Evolutionary conservation across 1,139 yeast species (phyloP).

Genomic region (Suzukiozyma palmioleophila): DNA sequence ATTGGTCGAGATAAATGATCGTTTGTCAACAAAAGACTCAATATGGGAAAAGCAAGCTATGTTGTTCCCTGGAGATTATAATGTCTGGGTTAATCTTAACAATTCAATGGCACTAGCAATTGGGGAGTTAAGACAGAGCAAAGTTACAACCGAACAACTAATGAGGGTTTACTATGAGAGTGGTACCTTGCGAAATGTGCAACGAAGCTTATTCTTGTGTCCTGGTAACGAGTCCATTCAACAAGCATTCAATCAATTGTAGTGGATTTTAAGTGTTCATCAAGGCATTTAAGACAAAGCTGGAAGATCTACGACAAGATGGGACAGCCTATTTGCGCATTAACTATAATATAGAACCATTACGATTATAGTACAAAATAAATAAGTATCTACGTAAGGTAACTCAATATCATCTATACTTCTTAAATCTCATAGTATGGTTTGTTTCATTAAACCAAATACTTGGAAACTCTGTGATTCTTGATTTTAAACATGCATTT

Average conservation of each 20-base stretch:
- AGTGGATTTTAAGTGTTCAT: too few species aligned
- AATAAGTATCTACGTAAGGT: too few species aligned
- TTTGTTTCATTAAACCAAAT: too few species aligned
- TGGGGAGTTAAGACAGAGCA: constrained; percentile 46
- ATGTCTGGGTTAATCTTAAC: constrained; percentile 65
- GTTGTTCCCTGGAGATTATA: constrained; percentile 65
- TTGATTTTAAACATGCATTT: too few species aligned
- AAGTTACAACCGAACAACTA: constrained; percentile 49
- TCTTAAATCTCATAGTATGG: too few species aligned
- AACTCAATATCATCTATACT: too few species aligned
- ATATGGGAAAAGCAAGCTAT: constrained; percentile 71
- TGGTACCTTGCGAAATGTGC: constrained; percentile 50
- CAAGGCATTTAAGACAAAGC: too few species aligned
- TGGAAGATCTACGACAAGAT: too few species aligned
- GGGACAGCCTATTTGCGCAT: too few species aligned
- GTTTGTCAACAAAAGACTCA: constrained; percentile 16
- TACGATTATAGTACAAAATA: too few species aligned
- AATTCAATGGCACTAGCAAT: constrained; percentile 41
- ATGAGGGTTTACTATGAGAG: constrained; percentile 46
- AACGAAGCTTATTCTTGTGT: constrained; percentile 46
- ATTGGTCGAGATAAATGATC: constrained; percentile 46
- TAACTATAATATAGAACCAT: too few species aligned
- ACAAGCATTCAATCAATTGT: neutral
- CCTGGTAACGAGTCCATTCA: constrained; percentile 15
- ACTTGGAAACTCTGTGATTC: too few species aligned